Conservation (phyloP, 805 yeast species). For the Metschnikowia colocasiae region DNA sequence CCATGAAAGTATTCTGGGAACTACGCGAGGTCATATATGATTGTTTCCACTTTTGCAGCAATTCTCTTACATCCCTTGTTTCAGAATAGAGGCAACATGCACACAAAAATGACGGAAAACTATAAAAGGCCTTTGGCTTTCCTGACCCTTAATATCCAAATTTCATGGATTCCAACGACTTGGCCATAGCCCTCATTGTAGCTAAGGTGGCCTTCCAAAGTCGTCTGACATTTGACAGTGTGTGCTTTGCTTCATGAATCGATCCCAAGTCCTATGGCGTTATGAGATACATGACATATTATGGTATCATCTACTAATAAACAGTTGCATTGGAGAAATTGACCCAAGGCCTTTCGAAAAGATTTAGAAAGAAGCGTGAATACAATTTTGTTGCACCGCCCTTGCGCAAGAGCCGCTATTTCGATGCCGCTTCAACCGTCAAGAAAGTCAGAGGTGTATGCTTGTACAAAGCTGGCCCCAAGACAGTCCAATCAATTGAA, state of each 20-base stretch:
- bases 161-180: slow-evolving; percentile 11
- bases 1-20: background rate
- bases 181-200: slow-evolving; percentile 15
- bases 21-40: background rate
- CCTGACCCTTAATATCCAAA: background rate
- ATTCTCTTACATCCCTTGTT: slow-evolving; percentile 3
- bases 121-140: background rate
- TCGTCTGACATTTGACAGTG: slow-evolving; percentile 11
- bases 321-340: slow-evolving; percentile 8
- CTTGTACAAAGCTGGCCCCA: slow-evolving; percentile 1
- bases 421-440: slow-evolving; percentile 6
- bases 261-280: background rate
- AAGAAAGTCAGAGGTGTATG: slow-evolving; percentile 10
- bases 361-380: background rate
- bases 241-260: background rate
- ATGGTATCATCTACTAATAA: background rate
- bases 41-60: slow-evolving; percentile 2
- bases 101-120: background rate
- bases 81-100: background rate
- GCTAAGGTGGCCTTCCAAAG: slow-evolving; percentile 9
- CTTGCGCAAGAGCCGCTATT: slow-evolving; percentile 4
- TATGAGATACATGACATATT: background rate
- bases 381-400: slow-evolving; percentile 2
- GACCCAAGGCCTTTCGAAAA: slow-evolving; percentile 1
- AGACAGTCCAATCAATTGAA: slow-evolving; percentile 6